Evolutionary conservation across 495 filamentous ascomycete genomes (phyloP), one percentile per base, ranked within the genome.

Genomic region (Parmelia sp.): DNA sequence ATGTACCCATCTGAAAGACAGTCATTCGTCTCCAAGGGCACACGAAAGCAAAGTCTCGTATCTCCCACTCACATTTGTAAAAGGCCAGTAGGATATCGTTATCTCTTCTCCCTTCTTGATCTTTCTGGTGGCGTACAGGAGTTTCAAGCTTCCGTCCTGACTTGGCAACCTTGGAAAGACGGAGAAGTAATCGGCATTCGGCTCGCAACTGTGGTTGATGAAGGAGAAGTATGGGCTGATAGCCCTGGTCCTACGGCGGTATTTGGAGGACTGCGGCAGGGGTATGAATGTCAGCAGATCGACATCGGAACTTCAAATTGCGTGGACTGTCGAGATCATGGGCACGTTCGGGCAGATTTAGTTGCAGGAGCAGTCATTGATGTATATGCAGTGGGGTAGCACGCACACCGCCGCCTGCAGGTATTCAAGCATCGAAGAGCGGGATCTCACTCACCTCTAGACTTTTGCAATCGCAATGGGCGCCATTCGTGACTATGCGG

Each of bases 71-170:
- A 42, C 39, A 8, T 42, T 42, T 14, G 11, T 17, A 25, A 55
- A 55, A 7, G 7, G 49, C 49, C 7, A 14, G 49, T 55, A 55
- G 8, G 49, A 14, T 27, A 55, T 25, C 6, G 49, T 55, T 11
- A 55, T 55, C 17, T 55, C 49, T 33, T 55, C 49, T 11, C 49
- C 49, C 15, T 55, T 55, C 49, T 55, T 55, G 49, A 55, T 55
- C 23, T 55, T 55, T 33, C 25, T 55, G 3, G 12, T 25, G 31
- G 49, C 49, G 31, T 55, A 55, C 23, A 55, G 8, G 17, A 25
- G 25, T 25, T 55, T 55, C 49, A 25, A n/a, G 49, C 21, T 33
- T 10, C 49, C 49, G 17, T 33, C 49, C 25, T 55, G 3, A 33
- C 49, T 25, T 10, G 49, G 49, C 31, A 55, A 33, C 25, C n/a